phyloP scores from a whole-genome alignment of 163 green algal species.

The Prototheca wickerhamii region DNA sequence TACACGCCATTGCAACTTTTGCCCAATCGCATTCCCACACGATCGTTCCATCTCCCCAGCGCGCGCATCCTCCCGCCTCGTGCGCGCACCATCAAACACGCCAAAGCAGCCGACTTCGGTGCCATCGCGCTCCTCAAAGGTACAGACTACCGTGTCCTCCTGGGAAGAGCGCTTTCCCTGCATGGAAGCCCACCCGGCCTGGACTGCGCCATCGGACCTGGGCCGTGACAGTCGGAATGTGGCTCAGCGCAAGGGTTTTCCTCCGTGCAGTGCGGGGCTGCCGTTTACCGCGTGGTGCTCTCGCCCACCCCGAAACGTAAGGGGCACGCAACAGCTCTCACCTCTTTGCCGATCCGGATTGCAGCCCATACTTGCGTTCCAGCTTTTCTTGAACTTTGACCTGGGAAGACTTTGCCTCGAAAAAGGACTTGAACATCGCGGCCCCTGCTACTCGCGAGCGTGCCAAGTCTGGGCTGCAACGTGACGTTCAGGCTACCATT shows the following conservation, averaged over 20 bases:
- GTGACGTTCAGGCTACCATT: too few species aligned
- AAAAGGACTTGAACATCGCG: neutral
- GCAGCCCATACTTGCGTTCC: constrained; percentile 8
- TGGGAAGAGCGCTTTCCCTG: constrained; percentile 20
- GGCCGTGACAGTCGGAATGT: neutral
- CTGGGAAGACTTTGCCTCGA: neutral
- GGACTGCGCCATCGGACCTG: constrained; percentile 20
- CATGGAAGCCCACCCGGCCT: constrained; percentile 22
- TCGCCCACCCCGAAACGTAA: neutral
- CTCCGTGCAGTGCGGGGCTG: neutral
- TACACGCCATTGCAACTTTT: constrained; percentile 1
- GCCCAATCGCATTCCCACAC: neutral
- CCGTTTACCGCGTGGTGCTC: neutral
- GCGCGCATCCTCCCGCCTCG: too few species aligned
- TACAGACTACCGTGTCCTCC: constrained; percentile 25
- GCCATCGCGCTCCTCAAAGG: constrained; percentile 1
- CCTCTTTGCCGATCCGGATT: constrained; percentile 1
- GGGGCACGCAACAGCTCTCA: neutral
- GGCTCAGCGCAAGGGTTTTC: neutral
- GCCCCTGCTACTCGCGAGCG: too few species aligned
- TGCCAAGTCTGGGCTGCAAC: too few species aligned
- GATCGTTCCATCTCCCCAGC: too few species aligned
- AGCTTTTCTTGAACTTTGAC: constrained; percentile 6
- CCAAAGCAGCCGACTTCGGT: constrained; percentile 20
- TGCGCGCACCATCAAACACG: constrained; percentile 27